Base-by-base conservation (phyloP, 805 yeast genomes). In the Pichia deserticola region DNA sequence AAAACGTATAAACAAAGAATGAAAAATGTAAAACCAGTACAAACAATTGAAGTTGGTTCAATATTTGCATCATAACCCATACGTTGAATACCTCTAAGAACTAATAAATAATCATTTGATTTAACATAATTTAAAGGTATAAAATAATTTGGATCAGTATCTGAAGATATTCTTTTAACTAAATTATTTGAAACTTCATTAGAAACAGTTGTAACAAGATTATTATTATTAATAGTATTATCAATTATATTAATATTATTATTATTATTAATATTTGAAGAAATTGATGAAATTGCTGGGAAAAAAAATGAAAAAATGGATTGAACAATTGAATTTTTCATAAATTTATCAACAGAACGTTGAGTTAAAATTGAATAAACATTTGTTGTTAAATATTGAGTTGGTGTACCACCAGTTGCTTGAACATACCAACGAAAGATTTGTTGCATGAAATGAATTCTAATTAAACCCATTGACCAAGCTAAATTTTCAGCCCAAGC, bases 391-490 rank as follows among this genome's bases (percentile, higher is more conserved):
- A 86, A 69, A 60, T 82, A 81, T 40, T 84, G 73, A 5, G 86
- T 69, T 34, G 97, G 96, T 1, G 76, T 68, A 40, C 97, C 97
- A 44, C 97, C 97, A 1, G 97, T 89, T 32, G 93, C 69, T 63
- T 86, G 89, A 41, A 86, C 79, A 58, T 82, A 86, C 95, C 95
- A 86, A 58, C 92, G 73, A 65, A 86, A 84, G 54, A 86, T 82
- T 52, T 79, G 71, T 67, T 90, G 96, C 96, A 90, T 86, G 63
- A 89, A 90, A 3, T 62, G 60, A 39, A 86, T 77, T 63, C 84
- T 73, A 57, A 90, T 87, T 52, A 90, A 73, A 3, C 97, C 97
- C 86, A 90, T 86, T 1, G 96, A 87, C 97, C 97, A 90, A 32
- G 89, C 89, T 60, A 90, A 73, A 62, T 90, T 89, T 65, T 87